Percentiles rank a stretch among this genome's conserved stretches.
These are phyloP conservation scores for Leptographium lundbergii DNA, from an alignment of 2,329 filamentous ascomycete species.

Conservation along the genomic window DNA sequence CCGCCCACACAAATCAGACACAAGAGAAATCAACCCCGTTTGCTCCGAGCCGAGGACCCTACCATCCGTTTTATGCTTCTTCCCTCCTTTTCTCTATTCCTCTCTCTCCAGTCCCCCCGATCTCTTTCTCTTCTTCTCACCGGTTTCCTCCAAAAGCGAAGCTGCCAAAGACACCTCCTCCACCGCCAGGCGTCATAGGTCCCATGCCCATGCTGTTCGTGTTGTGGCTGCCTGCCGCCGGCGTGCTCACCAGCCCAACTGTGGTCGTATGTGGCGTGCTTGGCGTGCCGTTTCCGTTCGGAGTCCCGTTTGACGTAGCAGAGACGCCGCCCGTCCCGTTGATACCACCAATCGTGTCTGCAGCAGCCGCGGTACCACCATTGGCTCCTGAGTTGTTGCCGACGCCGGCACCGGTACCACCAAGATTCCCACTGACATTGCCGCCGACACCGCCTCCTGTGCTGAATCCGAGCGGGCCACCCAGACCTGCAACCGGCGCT, in stretches of 20 bases:
- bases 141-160: conserved; percentile 40
- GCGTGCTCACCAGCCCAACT: conserved; percentile 39
- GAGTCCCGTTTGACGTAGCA: conserved; percentile 16
- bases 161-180: conserved; percentile 62
- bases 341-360: neutral
- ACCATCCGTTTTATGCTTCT: neutral
- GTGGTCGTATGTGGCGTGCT: conserved; percentile 53
- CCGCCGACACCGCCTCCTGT: neutral
- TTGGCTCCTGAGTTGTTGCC: neutral
- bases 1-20: neutral
- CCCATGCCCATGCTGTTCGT: conserved; percentile 49
- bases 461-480: conserved; percentile 11
- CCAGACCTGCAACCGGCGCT: conserved; percentile 21
- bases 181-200: conserved; percentile 66
- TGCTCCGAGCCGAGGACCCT: neutral
- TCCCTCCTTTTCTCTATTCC: neutral
- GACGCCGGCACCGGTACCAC: neutral
- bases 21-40: neutral
- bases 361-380: neutral
- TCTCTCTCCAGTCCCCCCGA: neutral
- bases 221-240: conserved; percentile 54
- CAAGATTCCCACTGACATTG: neutral
- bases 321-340: conserved; percentile 10
- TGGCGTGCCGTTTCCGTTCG: conserved; percentile 24
- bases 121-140: neutral